Conservation (phyloP, 306 rosid genomes). For the Bauhinia variegata region DNA sequence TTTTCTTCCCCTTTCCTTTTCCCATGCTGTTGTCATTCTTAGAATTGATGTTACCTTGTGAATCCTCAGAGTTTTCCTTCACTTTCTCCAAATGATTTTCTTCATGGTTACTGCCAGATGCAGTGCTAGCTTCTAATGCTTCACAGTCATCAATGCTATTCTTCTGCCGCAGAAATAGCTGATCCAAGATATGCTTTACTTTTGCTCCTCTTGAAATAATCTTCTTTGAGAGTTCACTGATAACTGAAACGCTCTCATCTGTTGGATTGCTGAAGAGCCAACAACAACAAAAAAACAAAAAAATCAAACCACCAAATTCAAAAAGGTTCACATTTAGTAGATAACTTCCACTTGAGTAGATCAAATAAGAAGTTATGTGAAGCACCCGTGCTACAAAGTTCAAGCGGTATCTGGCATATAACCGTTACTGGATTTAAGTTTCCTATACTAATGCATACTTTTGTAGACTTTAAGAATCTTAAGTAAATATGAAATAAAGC, state of each 20-base stretch:
- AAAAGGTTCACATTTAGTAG: background rate
- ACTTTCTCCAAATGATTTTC: background rate
- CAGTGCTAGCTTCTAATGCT: background rate
- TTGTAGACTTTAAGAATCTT: no score
- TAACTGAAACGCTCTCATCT: constrained; percentile 5
- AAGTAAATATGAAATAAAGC: no score
- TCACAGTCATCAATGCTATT: background rate
- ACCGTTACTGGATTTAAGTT: no score
- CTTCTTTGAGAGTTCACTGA: constrained; percentile 14
- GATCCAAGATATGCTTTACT: background rate
- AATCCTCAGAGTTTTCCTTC: background rate
- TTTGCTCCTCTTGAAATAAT: constrained; percentile 6
- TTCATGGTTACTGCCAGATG: background rate
- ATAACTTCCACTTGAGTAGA: background rate
- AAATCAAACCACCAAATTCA: background rate
- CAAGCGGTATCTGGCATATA: no score
- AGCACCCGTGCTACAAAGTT: no score
- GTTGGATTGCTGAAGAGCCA: background rate
- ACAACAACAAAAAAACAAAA: background rate
- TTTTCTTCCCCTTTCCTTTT: no score
- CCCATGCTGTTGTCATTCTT: no score
- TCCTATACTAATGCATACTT: no score
- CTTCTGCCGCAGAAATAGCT: background rate
- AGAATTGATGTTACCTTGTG: background rate
- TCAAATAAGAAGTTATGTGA: no score